These are phyloP conservation scores for Apiotrichum montevideense DNA, from an alignment of 1,284 basidiomycete genomes.

Conservation along the genomic window DNA sequence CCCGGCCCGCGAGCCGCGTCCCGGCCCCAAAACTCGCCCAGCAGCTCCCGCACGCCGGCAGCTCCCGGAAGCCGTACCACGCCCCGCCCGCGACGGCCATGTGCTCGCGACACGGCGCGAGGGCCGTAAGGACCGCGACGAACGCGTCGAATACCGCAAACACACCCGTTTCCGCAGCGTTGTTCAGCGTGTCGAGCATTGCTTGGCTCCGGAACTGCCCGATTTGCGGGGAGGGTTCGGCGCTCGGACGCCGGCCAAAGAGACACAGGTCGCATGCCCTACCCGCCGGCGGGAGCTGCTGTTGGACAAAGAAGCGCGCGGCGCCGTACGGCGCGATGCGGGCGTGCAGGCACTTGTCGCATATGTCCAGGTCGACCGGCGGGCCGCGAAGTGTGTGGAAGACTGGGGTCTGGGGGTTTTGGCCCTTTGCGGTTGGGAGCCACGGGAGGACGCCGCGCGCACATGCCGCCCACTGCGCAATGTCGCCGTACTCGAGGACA, in stretches of 20 bases:
- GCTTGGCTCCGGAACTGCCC: neutral
- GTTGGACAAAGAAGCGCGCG: neutral
- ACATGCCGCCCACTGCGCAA: neutral
- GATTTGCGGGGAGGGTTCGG: neutral
- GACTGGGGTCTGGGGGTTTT: neutral
- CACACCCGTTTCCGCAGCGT: neutral
- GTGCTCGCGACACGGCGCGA: neutral
- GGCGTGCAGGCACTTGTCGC: neutral
- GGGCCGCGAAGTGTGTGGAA: neutral
- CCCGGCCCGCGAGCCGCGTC: neutral
- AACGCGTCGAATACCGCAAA: neutral
- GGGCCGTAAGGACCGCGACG: neutral
- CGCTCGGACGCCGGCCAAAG: neutral
- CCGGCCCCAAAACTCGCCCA: neutral
- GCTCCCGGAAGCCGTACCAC: constrained; percentile 2
- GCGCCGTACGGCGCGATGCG: neutral
- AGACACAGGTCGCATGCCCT: neutral
- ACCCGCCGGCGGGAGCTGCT: neutral
- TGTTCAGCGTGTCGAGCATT: neutral
- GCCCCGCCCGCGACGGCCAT: neutral
- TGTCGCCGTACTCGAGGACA: neutral
- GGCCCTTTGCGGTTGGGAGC: neutral
- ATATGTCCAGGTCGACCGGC: neutral
- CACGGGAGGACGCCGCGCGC: no score
- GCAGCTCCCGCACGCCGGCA: neutral